Evolutionary conservation across 148 eudicot species (phyloP), one percentile per base, ranked within the genome.

Genomic region (Arctostaphylos glauca): DNA sequence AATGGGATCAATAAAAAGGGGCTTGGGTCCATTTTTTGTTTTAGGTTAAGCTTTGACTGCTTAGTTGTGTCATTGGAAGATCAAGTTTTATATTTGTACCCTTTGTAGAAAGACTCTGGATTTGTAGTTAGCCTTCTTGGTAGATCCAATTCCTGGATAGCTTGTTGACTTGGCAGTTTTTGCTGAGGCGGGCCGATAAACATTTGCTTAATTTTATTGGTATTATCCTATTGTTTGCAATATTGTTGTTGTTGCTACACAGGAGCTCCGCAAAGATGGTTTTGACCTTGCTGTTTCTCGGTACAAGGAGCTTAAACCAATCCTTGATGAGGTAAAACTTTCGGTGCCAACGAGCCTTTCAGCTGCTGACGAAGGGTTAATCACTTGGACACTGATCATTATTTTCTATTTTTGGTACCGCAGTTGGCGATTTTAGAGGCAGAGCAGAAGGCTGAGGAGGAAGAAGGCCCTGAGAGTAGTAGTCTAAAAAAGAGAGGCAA

Each of bases 221-320:
- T 62, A n/a, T 67, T 14, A 13, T 67, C 18, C 23, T 67, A 9
- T n/a, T 47, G 59, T 47, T 72, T 18, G 6, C 19, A n/a, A 50
- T 38, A 9, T 64, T 76, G 9, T 59, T 46, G 46, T 87, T 62
- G 56, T 84, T 70, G 58, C 82, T 60, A 77, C 78, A 70, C 84
- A 94, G 99, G 99, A 96, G 87, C 94, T 96, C 19, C 93, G 99
- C 6, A 96, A 94, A 81, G 99, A 96, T 89, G 99, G 99, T 43
- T 96, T 96, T 90, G 99, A 96, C 89, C 94, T 96, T 83, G 99
- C 99, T 55, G 96, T 92, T 84, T 76, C 90, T 74, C 93, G 99
- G 79, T 96, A 94, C 90, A 91, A 89, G 87, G 98, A 96, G 87
- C 98, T 96, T 55, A 96, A 96, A 85, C 98, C 98, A 41, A 94